A percentile compares a stretch with the other conserved stretches of the same genome.
phyloP scores from a whole-genome alignment of 2,329 filamentous ascomycete species.

The Alternaria postmessia region DNA sequence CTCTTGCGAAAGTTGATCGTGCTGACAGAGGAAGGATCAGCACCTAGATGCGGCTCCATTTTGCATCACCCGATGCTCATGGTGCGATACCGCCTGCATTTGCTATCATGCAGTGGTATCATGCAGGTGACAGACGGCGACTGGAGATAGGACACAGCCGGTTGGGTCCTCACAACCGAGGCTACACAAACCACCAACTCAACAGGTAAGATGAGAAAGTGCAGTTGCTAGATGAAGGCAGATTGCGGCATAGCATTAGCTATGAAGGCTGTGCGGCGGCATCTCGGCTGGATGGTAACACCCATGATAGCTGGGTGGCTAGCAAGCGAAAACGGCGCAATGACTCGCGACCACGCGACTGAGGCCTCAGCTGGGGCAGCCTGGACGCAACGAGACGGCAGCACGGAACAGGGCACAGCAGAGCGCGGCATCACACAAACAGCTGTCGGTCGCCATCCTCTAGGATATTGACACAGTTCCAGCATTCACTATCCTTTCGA shows the following conservation, averaged over 20 bases:
- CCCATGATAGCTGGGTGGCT: background rate
- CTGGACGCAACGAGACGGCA: conserved; percentile 11
- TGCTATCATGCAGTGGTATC: conserved; percentile 18
- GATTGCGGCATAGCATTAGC: conserved; percentile 22
- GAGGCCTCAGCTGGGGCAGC: conserved; percentile 12
- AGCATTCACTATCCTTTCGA: background rate
- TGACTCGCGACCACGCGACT: conserved; percentile 11
- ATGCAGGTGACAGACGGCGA: conserved; percentile 17
- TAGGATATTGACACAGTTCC: background rate
- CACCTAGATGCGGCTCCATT: conserved; percentile 19
- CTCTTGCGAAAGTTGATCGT: conserved; percentile 25
- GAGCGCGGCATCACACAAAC: conserved; percentile 1
- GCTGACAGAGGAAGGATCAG: conserved; percentile 20
- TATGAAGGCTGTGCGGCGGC: conserved; percentile 6
- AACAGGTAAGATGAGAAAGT: conserved; percentile 5
- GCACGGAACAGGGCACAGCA: conserved; percentile 5
- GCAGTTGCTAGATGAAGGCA: conserved; percentile 20
- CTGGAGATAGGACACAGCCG: conserved; percentile 23
- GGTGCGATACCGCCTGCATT: conserved; percentile 14
- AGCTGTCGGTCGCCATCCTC: conserved; percentile 3
- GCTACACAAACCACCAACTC: conserved; percentile 18
- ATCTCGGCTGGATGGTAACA: conserved; percentile 5
- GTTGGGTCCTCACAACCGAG: conserved; percentile 13
- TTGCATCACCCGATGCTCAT: conserved; percentile 16
- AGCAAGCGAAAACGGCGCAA: conserved; percentile 10